Evolutionary conservation across 2,329 filamentous ascomycete genomes (phyloP).

Genomic region (Pseudocercospora crystallina): DNA sequence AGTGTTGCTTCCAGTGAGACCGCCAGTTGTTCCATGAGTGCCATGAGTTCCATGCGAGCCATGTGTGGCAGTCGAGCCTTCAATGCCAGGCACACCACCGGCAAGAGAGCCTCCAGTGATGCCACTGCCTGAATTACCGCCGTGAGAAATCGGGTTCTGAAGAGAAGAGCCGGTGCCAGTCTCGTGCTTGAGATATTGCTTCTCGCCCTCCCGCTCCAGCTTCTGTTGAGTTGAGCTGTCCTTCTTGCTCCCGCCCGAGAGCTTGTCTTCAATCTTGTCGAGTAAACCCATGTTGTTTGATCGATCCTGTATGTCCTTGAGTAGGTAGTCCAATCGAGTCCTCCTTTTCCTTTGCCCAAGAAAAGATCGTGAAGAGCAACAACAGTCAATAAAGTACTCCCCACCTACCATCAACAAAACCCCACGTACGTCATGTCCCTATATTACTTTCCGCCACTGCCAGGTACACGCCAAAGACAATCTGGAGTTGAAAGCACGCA

Average conservation of each 20-base stretch:
- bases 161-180: background rate
- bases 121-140: constrained; percentile 1
- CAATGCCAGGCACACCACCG: background rate
- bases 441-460: too few relatives aligned
- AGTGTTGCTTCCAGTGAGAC: background rate
- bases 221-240: constrained; percentile 10
- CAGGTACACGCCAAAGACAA: too few relatives aligned
- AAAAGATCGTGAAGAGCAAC: too few relatives aligned
- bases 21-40: too few relatives aligned
- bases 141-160: too few relatives aligned
- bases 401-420: too few relatives aligned
- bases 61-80: background rate
- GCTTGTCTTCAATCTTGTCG: constrained; percentile 23
- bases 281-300: constrained; percentile 18
- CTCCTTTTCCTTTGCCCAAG: too few relatives aligned
- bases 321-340: too few relatives aligned
- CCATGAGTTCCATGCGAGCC: too few relatives aligned
- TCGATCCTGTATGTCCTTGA: background rate
- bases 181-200: background rate
- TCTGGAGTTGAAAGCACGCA: too few relatives aligned
- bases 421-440: too few relatives aligned
- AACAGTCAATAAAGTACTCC: too few relatives aligned
- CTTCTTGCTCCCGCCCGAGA: constrained; percentile 17
- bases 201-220: background rate
- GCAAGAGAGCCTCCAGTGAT: constrained; percentile 17